Evolutionary conservation across 192 early-diverging fungal genomes (phyloP).

Genomic region (Diversispora epigaea): DNA sequence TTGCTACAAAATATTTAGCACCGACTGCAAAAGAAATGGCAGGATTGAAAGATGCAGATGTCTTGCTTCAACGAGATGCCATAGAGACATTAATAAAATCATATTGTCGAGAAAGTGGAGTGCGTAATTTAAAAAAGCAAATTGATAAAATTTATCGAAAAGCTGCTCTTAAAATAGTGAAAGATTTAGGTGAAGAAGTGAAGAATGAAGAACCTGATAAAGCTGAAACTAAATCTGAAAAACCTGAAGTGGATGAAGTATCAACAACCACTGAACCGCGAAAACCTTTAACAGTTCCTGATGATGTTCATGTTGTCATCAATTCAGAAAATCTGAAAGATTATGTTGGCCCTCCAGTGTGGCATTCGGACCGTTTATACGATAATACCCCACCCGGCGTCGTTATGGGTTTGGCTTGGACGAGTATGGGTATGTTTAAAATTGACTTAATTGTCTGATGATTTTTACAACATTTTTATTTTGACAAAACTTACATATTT

Average conservation of each 20-base stretch:
- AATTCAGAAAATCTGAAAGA: slow-evolving; percentile 76
- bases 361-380: slow-evolving; percentile 88
- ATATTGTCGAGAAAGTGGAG: slow-evolving; percentile 97
- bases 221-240: slow-evolving; percentile 13
- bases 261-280: slow-evolving; percentile 40
- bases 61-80: slow-evolving; percentile 70
- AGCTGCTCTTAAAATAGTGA: slow-evolving; percentile 86
- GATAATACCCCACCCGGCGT: slow-evolving; percentile 89
- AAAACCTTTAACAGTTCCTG: slow-evolving; percentile 49
- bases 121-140: slow-evolving; percentile 97
- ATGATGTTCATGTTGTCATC: slow-evolving; percentile 63
- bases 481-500: not conserved
- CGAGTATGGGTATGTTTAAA: slow-evolving; percentile 75
- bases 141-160: slow-evolving; percentile 99
- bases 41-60: slow-evolving; percentile 74
- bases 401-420: slow-evolving; percentile 99
- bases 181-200: slow-evolving; percentile 48
- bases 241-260: slow-evolving; percentile 24
- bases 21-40: slow-evolving; percentile 80
- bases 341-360: slow-evolving; percentile 90
- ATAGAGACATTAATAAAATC: slow-evolving; percentile 82
- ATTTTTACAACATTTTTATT: not conserved
- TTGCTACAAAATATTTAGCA: slow-evolving; percentile 88
- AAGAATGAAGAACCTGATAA: slow-evolving; percentile 18
- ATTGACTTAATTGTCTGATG: not conserved